phyloP scores from a whole-genome alignment of 345 rosid species.

The Capsella bursapastoris region DNA sequence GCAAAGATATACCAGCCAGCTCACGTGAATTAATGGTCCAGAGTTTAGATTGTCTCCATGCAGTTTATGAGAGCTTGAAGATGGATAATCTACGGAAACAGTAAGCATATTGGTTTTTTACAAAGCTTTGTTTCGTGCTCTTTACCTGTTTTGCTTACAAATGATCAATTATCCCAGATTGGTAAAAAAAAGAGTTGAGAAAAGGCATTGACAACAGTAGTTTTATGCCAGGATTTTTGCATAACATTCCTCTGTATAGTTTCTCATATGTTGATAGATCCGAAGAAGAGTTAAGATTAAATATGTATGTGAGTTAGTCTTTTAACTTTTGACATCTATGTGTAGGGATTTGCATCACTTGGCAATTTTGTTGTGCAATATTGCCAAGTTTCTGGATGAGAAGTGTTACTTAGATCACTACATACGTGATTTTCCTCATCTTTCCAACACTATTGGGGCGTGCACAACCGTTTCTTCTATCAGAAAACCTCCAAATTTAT shows the following conservation, averaged over 20 bases:
- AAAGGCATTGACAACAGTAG: slow-evolving; percentile 12
- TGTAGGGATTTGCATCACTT: slow-evolving; percentile 85
- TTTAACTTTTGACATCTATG: slow-evolving; percentile 35
- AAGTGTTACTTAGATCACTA: slow-evolving; percentile 81
- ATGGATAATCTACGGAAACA: slow-evolving; percentile 84
- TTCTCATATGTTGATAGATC: slow-evolving; percentile 13
- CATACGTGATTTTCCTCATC: slow-evolving; percentile 86
- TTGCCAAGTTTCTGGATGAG: slow-evolving; percentile 78
- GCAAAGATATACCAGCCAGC: slow-evolving; percentile 45
- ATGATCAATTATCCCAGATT: slow-evolving; percentile 21
- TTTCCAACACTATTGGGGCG: slow-evolving; percentile 51
- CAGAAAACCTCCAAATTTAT: slow-evolving; percentile 77
- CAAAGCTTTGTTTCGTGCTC: slow-evolving; percentile 8
- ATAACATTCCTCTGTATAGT: slow-evolving; percentile 13
- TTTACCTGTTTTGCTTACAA: slow-evolving; percentile 15
- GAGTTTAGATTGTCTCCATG: slow-evolving; percentile 81
- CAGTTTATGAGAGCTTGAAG: slow-evolving; percentile 92
- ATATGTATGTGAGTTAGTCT: slow-evolving; percentile 13
- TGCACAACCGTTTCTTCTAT: slow-evolving; percentile 44
- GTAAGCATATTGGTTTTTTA: slow-evolving; percentile 50
- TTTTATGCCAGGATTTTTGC: slow-evolving; percentile 18
- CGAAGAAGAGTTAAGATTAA: slow-evolving; percentile 23
- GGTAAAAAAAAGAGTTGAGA: neutral
- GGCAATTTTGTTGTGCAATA: slow-evolving; percentile 66
- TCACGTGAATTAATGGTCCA: slow-evolving; percentile 58